Evolutionary conservation across 2,329 filamentous ascomycete genomes (phyloP), one percentile per base, ranked within the genome.

Genomic region (Curvularia eragrostidis): DNA sequence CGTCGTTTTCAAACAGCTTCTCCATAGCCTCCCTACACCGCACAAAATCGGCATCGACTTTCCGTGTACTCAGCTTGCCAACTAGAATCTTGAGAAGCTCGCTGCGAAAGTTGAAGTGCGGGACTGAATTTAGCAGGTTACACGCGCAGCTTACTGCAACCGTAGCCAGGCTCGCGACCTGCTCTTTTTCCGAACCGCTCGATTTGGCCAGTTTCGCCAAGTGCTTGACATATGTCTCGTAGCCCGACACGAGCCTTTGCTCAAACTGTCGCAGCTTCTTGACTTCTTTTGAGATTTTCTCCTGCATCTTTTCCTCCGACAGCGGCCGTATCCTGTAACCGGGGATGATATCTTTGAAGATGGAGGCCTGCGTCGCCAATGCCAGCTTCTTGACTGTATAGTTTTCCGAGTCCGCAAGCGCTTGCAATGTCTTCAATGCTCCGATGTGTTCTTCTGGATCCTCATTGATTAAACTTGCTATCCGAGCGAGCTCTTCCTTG

Each of bases 301-400:
- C 89, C 56, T 85, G 85, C 71, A 89, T 83, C 43, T 89, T 87
- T 30, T 92, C 89, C 59, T 96, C 91, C 0, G 85, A 82, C 3
- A 92, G 81, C 1, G 92, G 90, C 18, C 95, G 89, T 80, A 99
- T 98, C 59, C 95, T 86, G 76, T 99, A 99, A 21, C 95, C 95
- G 0, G 95, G 95, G 58, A 99, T 98, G 46, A 97, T 86, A 77
- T 98, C 95, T 76, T 94, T 97, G 82, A 94, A 99, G 12, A 98
- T 87, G 0, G 93, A 86, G 74, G 95, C 84, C 77, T 97, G 93
- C 21, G 95, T 92, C 47, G 89, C 91, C 63, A 99, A 81, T 6
- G 91, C 89, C 59, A 99, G 83, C 77, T 96, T 97, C 79, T 91
- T 89, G 51, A 99, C 88, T 1, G 89, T 88, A 13, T 85, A 77